Evolutionary conservation across 306 rosid species (phyloP).

Genomic region (Dalbergia oliveri): DNA sequence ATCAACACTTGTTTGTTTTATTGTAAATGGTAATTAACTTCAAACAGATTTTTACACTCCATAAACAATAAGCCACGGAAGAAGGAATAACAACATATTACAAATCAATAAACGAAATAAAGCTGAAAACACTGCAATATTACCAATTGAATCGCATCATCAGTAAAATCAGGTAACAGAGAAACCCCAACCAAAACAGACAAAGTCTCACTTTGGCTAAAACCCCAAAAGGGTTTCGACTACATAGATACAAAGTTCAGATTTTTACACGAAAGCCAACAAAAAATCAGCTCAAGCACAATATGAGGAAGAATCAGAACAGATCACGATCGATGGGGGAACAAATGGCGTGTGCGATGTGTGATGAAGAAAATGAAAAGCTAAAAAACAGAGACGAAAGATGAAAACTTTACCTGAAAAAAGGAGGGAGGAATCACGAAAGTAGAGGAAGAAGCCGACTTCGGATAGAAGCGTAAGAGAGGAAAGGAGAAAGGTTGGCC

Average conservation of each 20-base stretch:
- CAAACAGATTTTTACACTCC: too few species aligned
- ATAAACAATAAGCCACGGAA: too few species aligned
- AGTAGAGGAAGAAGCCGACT: not conserved
- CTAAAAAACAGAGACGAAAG: not conserved
- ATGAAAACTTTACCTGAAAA: not conserved
- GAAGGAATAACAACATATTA: not conserved
- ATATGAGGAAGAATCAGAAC: not conserved
- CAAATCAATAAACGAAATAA: not conserved
- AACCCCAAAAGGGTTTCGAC: conserved; percentile 7
- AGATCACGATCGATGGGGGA: conserved; percentile 23
- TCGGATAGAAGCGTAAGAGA: not conserved
- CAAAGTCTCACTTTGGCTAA: not conserved
- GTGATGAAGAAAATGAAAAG: not conserved
- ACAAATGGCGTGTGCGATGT: not conserved
- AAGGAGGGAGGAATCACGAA: not conserved
- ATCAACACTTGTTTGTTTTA: too few species aligned
- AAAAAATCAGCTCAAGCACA: not conserved
- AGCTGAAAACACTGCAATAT: not conserved
- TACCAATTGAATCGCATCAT: not conserved
- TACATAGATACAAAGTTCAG: not conserved
- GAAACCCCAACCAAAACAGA: not conserved
- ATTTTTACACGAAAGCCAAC: not conserved
- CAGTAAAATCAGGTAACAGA: not conserved
- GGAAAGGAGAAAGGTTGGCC: not conserved
- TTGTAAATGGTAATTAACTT: too few species aligned